These are phyloP conservation scores for Apiotrichum akiyoshidainum DNA, from an alignment of 1,284 basidiomycete species.

Conservation along the genomic window DNA sequence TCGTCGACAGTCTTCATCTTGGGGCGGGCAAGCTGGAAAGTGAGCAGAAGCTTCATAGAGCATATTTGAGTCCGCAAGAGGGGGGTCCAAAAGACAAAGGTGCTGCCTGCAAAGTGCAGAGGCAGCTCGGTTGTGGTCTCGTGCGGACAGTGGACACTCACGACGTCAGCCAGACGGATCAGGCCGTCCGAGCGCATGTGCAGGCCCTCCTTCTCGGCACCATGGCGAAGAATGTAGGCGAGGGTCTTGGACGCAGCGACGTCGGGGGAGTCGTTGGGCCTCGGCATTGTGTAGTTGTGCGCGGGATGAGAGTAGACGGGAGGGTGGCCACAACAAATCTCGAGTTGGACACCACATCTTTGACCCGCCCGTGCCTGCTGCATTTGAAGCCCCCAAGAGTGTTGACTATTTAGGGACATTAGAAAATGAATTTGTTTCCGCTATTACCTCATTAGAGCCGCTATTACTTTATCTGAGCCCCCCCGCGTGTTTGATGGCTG, in stretches of 20 bases:
- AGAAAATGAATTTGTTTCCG: no score
- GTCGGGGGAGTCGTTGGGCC: constrained; percentile 52
- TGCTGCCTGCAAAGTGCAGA: no score
- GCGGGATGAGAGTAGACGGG: not conserved
- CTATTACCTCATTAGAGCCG: not conserved
- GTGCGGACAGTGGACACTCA: constrained; percentile 50
- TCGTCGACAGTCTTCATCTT: constrained; percentile 60
- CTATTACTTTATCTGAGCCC: not conserved
- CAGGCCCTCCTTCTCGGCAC: constrained; percentile 70
- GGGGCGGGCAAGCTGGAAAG: constrained; percentile 56
- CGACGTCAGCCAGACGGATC: constrained; percentile 68
- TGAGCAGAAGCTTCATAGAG: not conserved
- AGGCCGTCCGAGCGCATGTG: constrained; percentile 75
- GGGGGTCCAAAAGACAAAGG: no score
- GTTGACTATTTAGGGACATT: no score
- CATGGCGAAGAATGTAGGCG: constrained; percentile 80
- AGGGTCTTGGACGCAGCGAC: constrained; percentile 69
- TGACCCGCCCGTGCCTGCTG: no score
- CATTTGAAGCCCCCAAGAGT: not conserved
- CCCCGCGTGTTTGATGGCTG: no score
- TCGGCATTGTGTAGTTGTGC: constrained; percentile 27
- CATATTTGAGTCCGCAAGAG: constrained; percentile 2
- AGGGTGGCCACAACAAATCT: not conserved
- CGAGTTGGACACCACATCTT: not conserved
- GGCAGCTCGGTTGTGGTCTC: no score